These are phyloP conservation scores for Bjerkandera adusta DNA, from an alignment of 1,284 basidiomycete genomes.

Conservation along the genomic window DNA sequence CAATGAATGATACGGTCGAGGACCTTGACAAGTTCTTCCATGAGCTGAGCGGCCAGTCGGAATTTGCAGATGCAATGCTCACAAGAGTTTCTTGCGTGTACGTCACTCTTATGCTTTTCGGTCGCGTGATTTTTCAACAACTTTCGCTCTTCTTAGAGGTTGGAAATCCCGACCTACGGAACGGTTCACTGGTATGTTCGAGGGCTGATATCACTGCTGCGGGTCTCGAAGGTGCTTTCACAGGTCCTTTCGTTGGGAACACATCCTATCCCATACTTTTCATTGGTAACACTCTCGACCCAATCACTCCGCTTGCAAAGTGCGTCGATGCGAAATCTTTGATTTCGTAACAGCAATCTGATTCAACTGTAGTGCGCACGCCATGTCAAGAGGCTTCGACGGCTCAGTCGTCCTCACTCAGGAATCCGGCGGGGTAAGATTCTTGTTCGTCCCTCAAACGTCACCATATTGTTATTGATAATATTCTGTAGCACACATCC, in stretches of 20 bases:
- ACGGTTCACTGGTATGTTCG: slow-evolving; percentile 10
- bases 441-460: background rate
- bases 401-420: slow-evolving; percentile 20
- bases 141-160: background rate
- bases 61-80: slow-evolving; percentile 9
- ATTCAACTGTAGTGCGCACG: slow-evolving; percentile 16
- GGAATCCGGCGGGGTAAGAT: slow-evolving; percentile 18
- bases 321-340: background rate
- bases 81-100: slow-evolving; percentile 6
- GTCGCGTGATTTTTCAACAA: background rate
- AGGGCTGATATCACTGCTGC: background rate
- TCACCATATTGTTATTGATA: background rate
- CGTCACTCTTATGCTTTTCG: background rate
- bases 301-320: slow-evolving; percentile 10
- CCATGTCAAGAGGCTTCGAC: slow-evolving; percentile 19
- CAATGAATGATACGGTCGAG: slow-evolving; percentile 4
- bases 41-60: background rate
- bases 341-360: background rate
- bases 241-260: slow-evolving; percentile 16
- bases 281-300: slow-evolving; percentile 18
- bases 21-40: slow-evolving; percentile 1
- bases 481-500: background rate
- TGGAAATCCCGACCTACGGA: slow-evolving; percentile 15
- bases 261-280: slow-evolving; percentile 17
- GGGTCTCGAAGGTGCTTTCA: slow-evolving; percentile 1